These are phyloP conservation scores for Thraustochytrium sp. DNA, from an alignment of 352 stramenopile genomes.

Conservation along the genomic window DNA sequence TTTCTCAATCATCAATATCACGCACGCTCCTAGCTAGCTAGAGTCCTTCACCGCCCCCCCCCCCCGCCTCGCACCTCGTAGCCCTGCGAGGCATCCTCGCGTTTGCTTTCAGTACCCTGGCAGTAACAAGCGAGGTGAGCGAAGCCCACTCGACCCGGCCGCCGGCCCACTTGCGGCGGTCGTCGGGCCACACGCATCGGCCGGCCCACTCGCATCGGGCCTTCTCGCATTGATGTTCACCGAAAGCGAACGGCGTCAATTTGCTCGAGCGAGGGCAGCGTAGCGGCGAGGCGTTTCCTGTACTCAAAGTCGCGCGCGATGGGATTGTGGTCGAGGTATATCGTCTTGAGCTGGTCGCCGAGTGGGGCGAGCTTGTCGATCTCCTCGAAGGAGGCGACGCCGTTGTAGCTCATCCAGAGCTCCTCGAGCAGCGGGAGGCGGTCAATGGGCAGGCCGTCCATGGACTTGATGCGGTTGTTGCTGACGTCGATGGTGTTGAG, in stretches of 20 bases:
- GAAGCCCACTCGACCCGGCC: no score
- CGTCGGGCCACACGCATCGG: no score
- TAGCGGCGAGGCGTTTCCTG: conserved; percentile 77
- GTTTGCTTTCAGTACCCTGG: no score
- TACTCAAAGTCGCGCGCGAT: conserved; percentile 87
- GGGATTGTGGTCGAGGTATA: conserved; percentile 94
- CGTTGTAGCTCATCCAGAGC: conserved; percentile 52
- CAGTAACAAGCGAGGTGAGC: no score
- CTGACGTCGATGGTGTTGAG: conserved; percentile 53
- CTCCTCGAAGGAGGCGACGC: conserved; percentile 44
- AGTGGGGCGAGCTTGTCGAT: conserved; percentile 39
- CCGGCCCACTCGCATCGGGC: no score
- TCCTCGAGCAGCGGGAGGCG: conserved; percentile 50
- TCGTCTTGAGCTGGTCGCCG: conserved; percentile 63
- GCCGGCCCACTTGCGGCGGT: no score
- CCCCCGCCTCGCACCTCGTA: no score
- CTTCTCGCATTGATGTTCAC: neutral
- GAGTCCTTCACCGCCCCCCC: no score
- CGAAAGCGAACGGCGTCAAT: conserved; percentile 72
- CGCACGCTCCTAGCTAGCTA: no score
- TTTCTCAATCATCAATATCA: no score
- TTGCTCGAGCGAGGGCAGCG: conserved; percentile 81
- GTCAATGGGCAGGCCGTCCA: conserved; percentile 6
- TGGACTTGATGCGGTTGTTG: conserved; percentile 47
- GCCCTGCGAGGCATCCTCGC: no score